Evolutionary conservation across 2,329 filamentous ascomycete species (phyloP).

Genomic region (Trichoderma koningiopsis): DNA sequence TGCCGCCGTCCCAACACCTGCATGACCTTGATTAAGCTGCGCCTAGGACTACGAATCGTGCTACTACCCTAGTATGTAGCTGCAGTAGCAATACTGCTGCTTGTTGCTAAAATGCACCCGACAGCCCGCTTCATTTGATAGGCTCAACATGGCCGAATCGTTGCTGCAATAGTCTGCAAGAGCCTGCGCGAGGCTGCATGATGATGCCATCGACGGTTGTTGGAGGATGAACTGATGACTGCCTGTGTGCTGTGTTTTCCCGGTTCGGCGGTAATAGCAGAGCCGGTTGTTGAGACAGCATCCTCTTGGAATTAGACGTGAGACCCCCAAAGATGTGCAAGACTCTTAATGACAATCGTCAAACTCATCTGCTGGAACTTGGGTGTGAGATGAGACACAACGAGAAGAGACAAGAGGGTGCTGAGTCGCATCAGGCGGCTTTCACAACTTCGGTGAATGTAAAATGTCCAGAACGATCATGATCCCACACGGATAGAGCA

Average conservation of each 20-base stretch:
- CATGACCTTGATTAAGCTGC: constrained; percentile 7
- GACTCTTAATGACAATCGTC: not conserved
- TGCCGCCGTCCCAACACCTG: constrained; percentile 20
- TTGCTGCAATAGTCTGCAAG: not conserved
- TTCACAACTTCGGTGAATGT: not conserved
- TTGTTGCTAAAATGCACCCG: not conserved
- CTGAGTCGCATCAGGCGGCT: not conserved
- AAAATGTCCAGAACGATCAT: not conserved
- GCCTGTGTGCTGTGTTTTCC: not conserved
- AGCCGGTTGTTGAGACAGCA: not conserved
- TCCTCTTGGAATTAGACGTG: not conserved
- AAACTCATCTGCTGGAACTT: not conserved
- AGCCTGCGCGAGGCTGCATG: constrained; percentile 17
- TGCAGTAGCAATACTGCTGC: not conserved
- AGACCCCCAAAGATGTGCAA: not conserved
- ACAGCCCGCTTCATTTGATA: not conserved
- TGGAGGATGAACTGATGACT: not conserved
- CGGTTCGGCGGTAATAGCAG: constrained; percentile 12
- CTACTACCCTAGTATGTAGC: not conserved
- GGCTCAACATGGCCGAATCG: not conserved
- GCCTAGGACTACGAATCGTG: not conserved
- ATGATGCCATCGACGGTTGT: not conserved
- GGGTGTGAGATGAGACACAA: not conserved
- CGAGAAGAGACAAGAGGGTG: not conserved
- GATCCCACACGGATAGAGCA: not conserved